Evolutionary conservation across 768 basidiomycete genomes (phyloP).

Genomic region (Peribolospora kevripleyi): DNA sequence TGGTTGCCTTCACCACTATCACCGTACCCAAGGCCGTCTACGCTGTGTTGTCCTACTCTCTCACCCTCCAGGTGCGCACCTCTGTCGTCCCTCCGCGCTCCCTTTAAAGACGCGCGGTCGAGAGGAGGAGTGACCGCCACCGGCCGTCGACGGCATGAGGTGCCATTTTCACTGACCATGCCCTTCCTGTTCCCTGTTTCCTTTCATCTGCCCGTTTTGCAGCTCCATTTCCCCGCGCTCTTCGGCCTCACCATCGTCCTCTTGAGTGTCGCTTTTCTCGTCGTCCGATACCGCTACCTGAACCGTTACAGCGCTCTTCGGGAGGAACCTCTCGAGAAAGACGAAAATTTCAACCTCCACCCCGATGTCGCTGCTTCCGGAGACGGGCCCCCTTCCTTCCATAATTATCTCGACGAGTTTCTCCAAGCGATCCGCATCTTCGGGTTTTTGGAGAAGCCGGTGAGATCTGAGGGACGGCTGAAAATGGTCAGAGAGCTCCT

Average conservation of each 20-base stretch:
- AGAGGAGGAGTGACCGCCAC: neutral
- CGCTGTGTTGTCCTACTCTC: conserved; percentile 38
- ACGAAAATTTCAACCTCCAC: conserved; percentile 27
- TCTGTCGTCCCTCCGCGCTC: neutral
- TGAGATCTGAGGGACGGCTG: conserved; percentile 20
- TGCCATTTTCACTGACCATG: neutral
- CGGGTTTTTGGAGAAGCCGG: conserved; percentile 92
- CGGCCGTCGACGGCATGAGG: no score
- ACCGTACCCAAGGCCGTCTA: conserved; percentile 39
- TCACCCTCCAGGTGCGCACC: conserved; percentile 52
- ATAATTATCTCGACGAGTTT: conserved; percentile 94
- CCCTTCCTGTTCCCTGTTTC: conserved; percentile 2
- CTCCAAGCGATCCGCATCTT: conserved; percentile 80
- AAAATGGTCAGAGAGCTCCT: neutral
- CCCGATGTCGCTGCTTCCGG: conserved; percentile 57
- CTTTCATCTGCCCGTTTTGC: conserved; percentile 15
- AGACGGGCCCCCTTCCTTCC: conserved; percentile 47
- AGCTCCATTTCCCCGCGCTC: conserved; percentile 83
- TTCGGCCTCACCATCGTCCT: conserved; percentile 47
- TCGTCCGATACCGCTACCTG: conserved; percentile 37
- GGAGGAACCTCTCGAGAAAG: conserved; percentile 16
- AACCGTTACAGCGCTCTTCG: conserved; percentile 23
- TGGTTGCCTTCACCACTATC: conserved; percentile 60
- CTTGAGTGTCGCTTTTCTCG: conserved; percentile 47
- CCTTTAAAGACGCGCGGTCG: neutral